phyloP scores from a whole-genome alignment of 805 yeast genomes.

The Tetrapisispora arboricola region DNA sequence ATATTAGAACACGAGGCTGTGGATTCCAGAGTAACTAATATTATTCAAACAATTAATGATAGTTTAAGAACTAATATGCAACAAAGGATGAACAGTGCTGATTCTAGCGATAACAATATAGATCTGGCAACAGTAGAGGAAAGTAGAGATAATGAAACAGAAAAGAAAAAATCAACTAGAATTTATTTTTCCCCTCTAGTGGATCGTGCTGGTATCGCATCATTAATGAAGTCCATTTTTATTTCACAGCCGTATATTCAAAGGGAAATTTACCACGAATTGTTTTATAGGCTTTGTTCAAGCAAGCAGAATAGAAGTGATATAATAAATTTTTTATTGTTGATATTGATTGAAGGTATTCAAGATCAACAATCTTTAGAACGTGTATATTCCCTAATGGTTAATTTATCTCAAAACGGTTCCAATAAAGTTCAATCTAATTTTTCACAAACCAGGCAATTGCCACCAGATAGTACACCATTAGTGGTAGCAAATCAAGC shows the following conservation, averaged over 20 bases:
- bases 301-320: conserved; percentile 75
- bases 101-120: conserved; percentile 10
- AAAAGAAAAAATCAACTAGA: conserved; percentile 25
- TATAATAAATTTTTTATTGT: conserved; percentile 54
- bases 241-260: conserved; percentile 57
- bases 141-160: conserved; percentile 8
- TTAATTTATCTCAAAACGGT: conserved; percentile 36
- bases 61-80: not conserved
- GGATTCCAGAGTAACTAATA: conserved; percentile 26
- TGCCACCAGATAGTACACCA: conserved; percentile 59
- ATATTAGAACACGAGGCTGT: conserved; percentile 48
- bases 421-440: conserved; percentile 7
- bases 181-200: conserved; percentile 54
- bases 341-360: conserved; percentile 69
- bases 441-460: conserved; percentile 10
- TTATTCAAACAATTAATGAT: not conserved
- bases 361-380: conserved; percentile 50
- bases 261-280: conserved; percentile 52
- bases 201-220: conserved; percentile 66
- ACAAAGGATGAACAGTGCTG: not conserved
- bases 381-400: conserved; percentile 46
- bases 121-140: conserved; percentile 4
- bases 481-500: conserved; percentile 65
- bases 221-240: conserved; percentile 60
- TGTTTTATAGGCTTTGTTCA: conserved; percentile 57